Base-by-base conservation (phyloP, 2,329 filamentous ascomycete genomes). In the Moelleriella libera region DNA sequence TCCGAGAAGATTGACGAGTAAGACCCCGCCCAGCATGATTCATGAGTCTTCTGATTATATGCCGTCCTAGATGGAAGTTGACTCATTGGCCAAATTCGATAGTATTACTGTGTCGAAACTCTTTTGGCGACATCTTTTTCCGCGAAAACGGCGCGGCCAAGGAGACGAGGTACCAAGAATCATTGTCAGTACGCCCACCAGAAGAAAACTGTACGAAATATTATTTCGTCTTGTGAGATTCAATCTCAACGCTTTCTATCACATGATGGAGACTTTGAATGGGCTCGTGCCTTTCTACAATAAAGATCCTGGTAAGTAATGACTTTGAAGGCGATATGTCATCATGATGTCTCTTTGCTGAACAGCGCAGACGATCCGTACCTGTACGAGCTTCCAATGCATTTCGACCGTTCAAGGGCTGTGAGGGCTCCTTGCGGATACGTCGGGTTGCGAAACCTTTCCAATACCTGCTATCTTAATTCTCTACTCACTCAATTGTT, bases 381-480 rank as follows among this genome's bases (percentile, higher is more conserved):
- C 54, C 68, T 71, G 11, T 82, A 82, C 51, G 76, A 85, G 0
- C 66, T 83, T 4, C 67, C 67, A 5, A 76, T 71, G 57, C 63
- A 69, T 44, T 83, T 85, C 51, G 85, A 90, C 45, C 73, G 82
- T 34, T 65, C 64, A 40, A 81, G 77, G 56, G 76, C 79, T 12
- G 75, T 94, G n/a, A 80, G 88, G 51, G 80, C 86, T 2, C 66
- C 77, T 1, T 85, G 85, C 52, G 88, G 88, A 21, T 94, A 94
- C 60, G 80, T 85, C n/a, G 92, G 92, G 1, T 66, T 98, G n/a
- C 76, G 76, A 48, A 98, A 98, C 57, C 74, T 96, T 12, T 92
- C 88, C 8, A 95, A 96, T 60, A 97, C 94, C 0, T 98, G 92
- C 65, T 98, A 98, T 61, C 76, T 97, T 60, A 98, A 98, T 61